Conservation (phyloP, 306 rosid genomes). For the Myrica gale region DNA sequence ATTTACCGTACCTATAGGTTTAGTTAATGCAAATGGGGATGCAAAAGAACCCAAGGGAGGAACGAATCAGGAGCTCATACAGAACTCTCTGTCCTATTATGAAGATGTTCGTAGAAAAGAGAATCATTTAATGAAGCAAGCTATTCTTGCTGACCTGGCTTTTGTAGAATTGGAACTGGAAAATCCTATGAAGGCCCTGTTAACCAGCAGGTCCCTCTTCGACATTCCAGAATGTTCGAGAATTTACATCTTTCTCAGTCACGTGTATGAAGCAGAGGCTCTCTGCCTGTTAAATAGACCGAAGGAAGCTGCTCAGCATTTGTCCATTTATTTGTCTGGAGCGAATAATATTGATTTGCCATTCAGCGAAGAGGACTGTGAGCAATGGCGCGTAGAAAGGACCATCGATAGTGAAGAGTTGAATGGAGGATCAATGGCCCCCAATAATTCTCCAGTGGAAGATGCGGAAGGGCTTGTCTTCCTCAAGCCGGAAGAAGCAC, state of each 20-base stretch:
- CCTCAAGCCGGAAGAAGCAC: conserved; percentile 94
- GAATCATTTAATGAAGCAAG: conserved; percentile 76
- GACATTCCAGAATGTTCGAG: conserved; percentile 86
- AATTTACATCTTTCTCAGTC: conserved; percentile 77
- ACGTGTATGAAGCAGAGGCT: conserved; percentile 90
- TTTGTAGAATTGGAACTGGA: conserved; percentile 86
- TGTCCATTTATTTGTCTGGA: conserved; percentile 68
- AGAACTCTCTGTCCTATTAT: conserved; percentile 71
- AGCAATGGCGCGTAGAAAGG: conserved; percentile 60
- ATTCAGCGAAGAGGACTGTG: conserved; percentile 73
- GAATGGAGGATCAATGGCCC: conserved; percentile 54
- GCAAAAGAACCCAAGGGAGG: conserved; percentile 81
- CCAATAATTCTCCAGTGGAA: conserved; percentile 49
- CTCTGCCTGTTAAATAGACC: conserved; percentile 84
- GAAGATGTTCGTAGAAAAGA: conserved; percentile 67
- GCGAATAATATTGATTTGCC: conserved; percentile 62
- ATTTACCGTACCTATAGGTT: conserved; percentile 47
- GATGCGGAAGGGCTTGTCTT: conserved; percentile 43
- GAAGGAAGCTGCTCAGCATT: conserved; percentile 79
- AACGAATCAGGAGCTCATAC: conserved; percentile 75
- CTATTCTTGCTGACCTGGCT: conserved; percentile 81
- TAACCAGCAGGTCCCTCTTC: conserved; percentile 58
- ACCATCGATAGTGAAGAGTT: conserved; percentile 63
- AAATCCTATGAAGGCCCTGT: conserved; percentile 75
- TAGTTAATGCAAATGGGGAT: conserved; percentile 72